Evolutionary conservation across 148 eudicot genomes (phyloP), one percentile per base, ranked within the genome.

Genomic region (Pharnaceum exiguum): DNA sequence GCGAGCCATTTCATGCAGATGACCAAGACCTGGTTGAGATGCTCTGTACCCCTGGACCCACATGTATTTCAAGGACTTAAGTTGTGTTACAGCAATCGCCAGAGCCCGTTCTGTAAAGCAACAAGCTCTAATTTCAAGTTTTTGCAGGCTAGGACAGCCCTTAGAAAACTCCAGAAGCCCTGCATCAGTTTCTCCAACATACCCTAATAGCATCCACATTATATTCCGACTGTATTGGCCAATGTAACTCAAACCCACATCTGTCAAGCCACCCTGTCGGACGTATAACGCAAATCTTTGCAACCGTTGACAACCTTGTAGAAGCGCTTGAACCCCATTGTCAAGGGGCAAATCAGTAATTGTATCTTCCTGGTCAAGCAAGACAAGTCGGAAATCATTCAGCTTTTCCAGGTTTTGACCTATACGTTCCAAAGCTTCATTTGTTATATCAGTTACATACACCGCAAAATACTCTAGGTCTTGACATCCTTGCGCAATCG

Each of bases 121-220:
- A 63, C 99, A 94, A 1, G 85, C 95, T 42, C 96, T 78, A 68
- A 94, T 77, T 62, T 94, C 99, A 2, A 94, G 77, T 65, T 86
- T 94, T 40, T 82, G 79, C 27, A 94, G 67, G 60, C 62, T 89
- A 1, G 99, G 96, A 60, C 99, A 94, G 18, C 99, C 99, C 36
- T 26, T 76, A 22, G 99, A 80, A 46, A 94, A 82, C 26, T 70
- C 95, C 7, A 78, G 33, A 51, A 94, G 81, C 13, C 99, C 99
- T n/a, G 66, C 79, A 58, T 94, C 96, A 1, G 93, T 76, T 53
- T 82, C 82, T 27, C 99, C 99, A 3, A 78, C 87, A 55, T 63
- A 75, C 3, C 96, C 96, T 49, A 94, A 60, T 49, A 94, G 90
- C 95, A 94, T 94, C 99, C 99, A 94, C 61, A 78, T 82, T 37